Evolutionary conservation across 352 stramenopile genomes (phyloP).

Genomic region (Phytophthora cajani): DNA sequence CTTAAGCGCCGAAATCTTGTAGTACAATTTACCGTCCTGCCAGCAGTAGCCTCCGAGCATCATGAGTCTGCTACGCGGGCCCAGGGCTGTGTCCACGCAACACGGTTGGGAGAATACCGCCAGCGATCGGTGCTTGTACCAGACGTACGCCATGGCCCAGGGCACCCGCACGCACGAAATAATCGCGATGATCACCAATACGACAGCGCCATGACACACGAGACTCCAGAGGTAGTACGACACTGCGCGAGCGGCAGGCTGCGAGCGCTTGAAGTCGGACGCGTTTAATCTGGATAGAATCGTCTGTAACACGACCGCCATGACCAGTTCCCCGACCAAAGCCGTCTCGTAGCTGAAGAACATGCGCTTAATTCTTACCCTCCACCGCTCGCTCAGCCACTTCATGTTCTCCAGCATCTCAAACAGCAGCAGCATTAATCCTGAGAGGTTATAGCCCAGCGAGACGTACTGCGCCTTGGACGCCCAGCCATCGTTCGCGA

Average conservation of each 20-base stretch:
- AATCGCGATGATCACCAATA: not conserved
- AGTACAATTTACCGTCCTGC: constrained; percentile 1
- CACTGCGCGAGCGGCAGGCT: not conserved
- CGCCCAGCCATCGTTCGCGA: constrained; percentile 15
- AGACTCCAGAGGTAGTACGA: constrained; percentile 16
- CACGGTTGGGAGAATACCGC: not conserved
- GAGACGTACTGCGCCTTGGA: constrained; percentile 11
- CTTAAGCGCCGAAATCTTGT: constrained; percentile 1
- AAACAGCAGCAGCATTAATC: constrained; percentile 13
- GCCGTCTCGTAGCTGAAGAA: constrained; percentile 17
- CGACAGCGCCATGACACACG: constrained; percentile 2
- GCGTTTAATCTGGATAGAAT: constrained; percentile 5
- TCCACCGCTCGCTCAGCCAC: constrained; percentile 2
- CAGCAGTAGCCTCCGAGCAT: constrained; percentile 7
- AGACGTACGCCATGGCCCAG: not conserved
- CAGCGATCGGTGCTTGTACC: constrained; percentile 8
- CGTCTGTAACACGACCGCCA: constrained; percentile 6
- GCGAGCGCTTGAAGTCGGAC: constrained; percentile 13
- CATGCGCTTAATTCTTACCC: constrained; percentile 3
- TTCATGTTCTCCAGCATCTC: constrained; percentile 11
- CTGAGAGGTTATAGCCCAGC: constrained; percentile 12
- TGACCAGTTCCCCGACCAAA: constrained; percentile 9
- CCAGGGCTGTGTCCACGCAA: constrained; percentile 1
- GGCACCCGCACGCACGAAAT: constrained; percentile 1
- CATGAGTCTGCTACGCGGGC: constrained; percentile 3